These are phyloP conservation scores for Colletotrichum liriopes DNA, from an alignment of 2,329 filamentous ascomycete species.

Conservation along the genomic window DNA sequence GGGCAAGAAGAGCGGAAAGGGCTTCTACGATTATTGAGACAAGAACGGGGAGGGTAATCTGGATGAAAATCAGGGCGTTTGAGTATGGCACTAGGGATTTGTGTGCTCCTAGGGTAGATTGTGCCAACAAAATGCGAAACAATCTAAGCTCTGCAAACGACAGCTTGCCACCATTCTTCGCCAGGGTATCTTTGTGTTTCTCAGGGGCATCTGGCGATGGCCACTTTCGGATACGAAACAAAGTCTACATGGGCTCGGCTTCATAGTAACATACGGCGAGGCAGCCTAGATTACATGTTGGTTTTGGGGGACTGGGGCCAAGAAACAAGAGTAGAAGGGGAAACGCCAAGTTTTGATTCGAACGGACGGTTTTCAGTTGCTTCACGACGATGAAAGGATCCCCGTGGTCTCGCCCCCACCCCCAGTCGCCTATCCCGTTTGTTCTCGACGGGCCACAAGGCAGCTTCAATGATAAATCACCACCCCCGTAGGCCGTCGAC, in stretches of 20 bases:
- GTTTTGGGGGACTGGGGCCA: not conserved
- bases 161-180: not conserved
- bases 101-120: not conserved
- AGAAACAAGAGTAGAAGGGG: not conserved
- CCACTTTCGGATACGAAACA: not conserved
- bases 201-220: not conserved
- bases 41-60: conserved; percentile 42
- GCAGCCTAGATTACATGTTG: not conserved
- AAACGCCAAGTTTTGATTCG: not conserved
- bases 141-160: not conserved
- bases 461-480: not conserved
- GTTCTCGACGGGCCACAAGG: not conserved
- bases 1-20: conserved; percentile 97
- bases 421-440: not conserved
- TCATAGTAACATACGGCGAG: not conserved
- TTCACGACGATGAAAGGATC: not conserved
- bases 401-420: not conserved
- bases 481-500: not conserved
- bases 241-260: not conserved
- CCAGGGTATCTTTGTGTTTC: no score
- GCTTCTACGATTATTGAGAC: conserved; percentile 88
- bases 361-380: not conserved
- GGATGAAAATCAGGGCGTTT: not conserved
- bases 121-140: not conserved
- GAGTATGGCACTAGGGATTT: not conserved